phyloP scores from a whole-genome alignment of 345 rosid genomes.

The Clarkia xantiana region DNA sequence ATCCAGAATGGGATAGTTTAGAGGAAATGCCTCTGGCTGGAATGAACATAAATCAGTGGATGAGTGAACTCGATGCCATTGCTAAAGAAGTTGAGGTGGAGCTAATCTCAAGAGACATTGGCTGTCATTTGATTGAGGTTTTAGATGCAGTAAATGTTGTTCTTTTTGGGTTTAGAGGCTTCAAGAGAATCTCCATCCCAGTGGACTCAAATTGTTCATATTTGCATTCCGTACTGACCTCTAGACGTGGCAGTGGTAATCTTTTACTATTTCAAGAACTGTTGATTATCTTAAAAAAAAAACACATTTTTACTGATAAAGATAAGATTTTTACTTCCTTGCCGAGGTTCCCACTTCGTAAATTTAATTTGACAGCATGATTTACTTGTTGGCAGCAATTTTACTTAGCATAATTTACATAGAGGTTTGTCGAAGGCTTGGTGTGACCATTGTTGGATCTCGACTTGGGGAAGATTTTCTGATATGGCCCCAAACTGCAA shows the following conservation, averaged over 20 bases:
- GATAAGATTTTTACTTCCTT: too few relatives aligned
- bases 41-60: constrained; percentile 49
- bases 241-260: constrained; percentile 74
- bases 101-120: constrained; percentile 61
- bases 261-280: too few relatives aligned
- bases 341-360: too few relatives aligned
- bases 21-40: constrained; percentile 57
- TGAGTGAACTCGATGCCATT: constrained; percentile 45
- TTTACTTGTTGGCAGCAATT: constrained; percentile 39
- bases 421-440: constrained; percentile 71
- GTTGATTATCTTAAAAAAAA: too few relatives aligned
- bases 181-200: constrained; percentile 54
- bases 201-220: constrained; percentile 55
- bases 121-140: constrained; percentile 65
- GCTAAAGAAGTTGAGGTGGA: constrained; percentile 78
- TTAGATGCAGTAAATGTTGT: constrained; percentile 73
- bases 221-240: constrained; percentile 61
- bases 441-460: constrained; percentile 78
- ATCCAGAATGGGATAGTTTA: constrained; percentile 25
- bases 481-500: constrained; percentile 82
- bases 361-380: too few relatives aligned
- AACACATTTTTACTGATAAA: too few relatives aligned
- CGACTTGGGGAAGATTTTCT: constrained; percentile 88
- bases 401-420: constrained; percentile 86
- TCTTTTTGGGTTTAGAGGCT: constrained; percentile 66